phyloP scores from a whole-genome alignment of 2,329 filamentous ascomycete genomes.

The Aulographum hederae region DNA sequence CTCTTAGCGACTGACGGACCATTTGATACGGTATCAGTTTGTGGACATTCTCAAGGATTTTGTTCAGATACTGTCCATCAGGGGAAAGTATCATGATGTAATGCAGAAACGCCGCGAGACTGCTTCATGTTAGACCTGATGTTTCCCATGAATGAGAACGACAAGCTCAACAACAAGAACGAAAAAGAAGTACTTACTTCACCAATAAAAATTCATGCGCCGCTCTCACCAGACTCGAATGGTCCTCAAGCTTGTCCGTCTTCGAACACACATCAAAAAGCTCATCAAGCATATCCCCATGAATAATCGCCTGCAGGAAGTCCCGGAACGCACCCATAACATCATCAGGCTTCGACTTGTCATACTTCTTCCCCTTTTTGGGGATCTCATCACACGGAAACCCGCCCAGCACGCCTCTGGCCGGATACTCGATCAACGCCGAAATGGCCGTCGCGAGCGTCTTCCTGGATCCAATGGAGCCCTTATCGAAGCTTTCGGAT shows the following conservation, averaged over 20 bases:
- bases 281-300: conserved; percentile 48
- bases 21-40: conserved; percentile 53
- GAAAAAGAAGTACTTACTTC: conserved; percentile 36
- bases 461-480: conserved; percentile 53
- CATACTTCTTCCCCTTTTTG: conserved; percentile 27
- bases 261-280: conserved; percentile 42
- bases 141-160: not conserved
- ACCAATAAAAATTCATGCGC: conserved; percentile 50
- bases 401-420: conserved; percentile 47
- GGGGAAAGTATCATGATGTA: conserved; percentile 55
- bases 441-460: conserved; percentile 56
- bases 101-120: conserved; percentile 56
- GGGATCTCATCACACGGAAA: conserved; percentile 22
- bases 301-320: conserved; percentile 45
- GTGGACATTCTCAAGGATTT: conserved; percentile 52
- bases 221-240: conserved; percentile 42
- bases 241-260: conserved; percentile 43
- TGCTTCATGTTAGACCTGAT: conserved; percentile 15
- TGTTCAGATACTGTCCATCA: conserved; percentile 56
- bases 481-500: conserved; percentile 71
- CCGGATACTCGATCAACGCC: conserved; percentile 49
- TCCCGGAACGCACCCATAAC: conserved; percentile 48
- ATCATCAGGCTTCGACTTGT: conserved; percentile 39
- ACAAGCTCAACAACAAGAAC: conserved; percentile 3
- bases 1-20: conserved; percentile 52